Evolutionary conservation across 345 rosid genomes (phyloP), one percentile per base, ranked within the genome.

Genomic region (Physaria fendleri): DNA sequence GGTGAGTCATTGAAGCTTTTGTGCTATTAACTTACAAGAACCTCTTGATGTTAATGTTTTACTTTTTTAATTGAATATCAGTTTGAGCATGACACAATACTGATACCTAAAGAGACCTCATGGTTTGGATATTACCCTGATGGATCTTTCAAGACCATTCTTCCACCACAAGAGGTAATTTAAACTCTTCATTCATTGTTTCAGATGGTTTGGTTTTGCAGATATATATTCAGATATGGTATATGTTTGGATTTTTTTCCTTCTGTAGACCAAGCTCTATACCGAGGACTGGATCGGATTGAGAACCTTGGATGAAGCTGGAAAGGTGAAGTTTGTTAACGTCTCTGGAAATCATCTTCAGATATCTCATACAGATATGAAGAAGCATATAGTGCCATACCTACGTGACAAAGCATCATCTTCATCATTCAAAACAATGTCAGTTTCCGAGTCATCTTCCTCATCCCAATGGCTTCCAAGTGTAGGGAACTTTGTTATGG

Each of bases 61-160:
- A 3, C 15, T 11, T 45, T 25, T 11, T 21, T 7, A 0, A 40
- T 55, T 21, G 2, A 30, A 18, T 40, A 51, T 51, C 77, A 85
- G 98, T 91, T 91, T 72, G 92, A 88, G 55, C 85, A 85, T 0
- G 98, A 88, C 59, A 73, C 81, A 0, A 74, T 85, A 62, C 65
- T 85, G 79, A 60, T 82, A 71, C 95, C 98, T 2, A 88, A 81
- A 64, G 87, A 85, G 78, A 91, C 96, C 6, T 73, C 98, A 48
- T 79, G 83, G 84, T 91, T 85, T 53, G 90, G 98, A 21, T 82
- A 85, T 59, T 85, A 75, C 69, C 84, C 85, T n/a, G 95, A 84
- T 46, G 90, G 95, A 0, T 39, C 81, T 45, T 82, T 78, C 28
- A 47, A 75, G 52, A 2, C 79, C 41, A 18, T 88, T 71, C 78